phyloP scores from a whole-genome alignment of 768 basidiomycete species.

The Naganishia friedmannii region DNA sequence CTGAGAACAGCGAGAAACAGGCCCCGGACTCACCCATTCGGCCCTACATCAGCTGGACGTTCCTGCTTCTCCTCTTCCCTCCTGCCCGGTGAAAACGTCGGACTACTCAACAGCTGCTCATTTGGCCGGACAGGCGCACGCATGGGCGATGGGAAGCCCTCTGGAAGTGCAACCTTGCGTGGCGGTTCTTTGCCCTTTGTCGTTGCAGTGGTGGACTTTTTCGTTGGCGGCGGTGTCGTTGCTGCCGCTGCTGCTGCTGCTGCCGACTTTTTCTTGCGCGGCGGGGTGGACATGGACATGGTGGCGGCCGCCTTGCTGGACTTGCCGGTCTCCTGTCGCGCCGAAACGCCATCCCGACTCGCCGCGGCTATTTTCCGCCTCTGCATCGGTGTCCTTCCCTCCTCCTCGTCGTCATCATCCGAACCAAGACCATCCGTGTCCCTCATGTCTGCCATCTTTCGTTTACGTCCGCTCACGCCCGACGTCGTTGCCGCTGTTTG shows the following conservation, averaged over 20 bases:
- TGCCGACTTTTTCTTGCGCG: neutral
- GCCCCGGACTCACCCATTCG: conserved; percentile 2
- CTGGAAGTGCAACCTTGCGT: neutral
- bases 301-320: too few species aligned
- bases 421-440: neutral
- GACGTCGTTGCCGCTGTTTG: neutral
- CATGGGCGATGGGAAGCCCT: conserved; percentile 20
- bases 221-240: neutral
- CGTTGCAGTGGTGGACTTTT: neutral
- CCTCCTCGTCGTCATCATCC: neutral
- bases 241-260: neutral
- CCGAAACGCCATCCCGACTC: neutral
- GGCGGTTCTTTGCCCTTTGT: conserved; percentile 1
- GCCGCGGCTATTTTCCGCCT: neutral
- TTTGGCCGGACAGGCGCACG: conserved; percentile 9
- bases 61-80: neutral
- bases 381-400: neutral
- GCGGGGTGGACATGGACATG: too few species aligned
- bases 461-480: neutral
- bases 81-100: neutral
- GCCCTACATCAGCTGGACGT: neutral
- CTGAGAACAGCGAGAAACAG: neutral
- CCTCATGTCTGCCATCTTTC: neutral
- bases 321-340: neutral
- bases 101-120: conserved; percentile 1